These are phyloP conservation scores for Talaromyces nanjingensis DNA, from an alignment of 495 filamentous ascomycete genomes.

Conservation along the genomic window DNA sequence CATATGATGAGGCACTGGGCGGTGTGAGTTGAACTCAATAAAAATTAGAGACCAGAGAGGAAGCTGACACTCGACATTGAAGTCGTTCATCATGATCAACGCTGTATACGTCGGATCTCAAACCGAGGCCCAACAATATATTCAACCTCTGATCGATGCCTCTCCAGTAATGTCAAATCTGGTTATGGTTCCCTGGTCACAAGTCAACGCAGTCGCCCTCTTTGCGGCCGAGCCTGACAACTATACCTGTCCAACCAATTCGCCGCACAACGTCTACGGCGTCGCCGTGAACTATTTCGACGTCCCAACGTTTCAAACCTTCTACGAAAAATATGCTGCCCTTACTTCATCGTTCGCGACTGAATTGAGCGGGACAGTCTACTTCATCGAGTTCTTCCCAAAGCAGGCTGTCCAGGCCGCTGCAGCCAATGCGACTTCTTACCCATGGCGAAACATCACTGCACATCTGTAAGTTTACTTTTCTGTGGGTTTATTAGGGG, in stretches of 20 bases:
- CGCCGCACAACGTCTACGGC: not conserved
- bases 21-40: not conserved
- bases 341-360: not conserved
- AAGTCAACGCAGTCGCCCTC: not conserved
- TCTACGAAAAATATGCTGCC: too few relatives aligned
- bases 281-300: not conserved
- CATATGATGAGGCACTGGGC: too few relatives aligned
- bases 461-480: too few relatives aligned
- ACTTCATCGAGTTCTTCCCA: constrained; percentile 1
- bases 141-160: constrained; percentile 1
- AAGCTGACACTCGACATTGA: too few relatives aligned
- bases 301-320: not conserved
- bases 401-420: not conserved
- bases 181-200: not conserved
- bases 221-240: not conserved
- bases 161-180: not conserved
- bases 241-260: not conserved
- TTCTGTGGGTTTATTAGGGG: too few relatives aligned
- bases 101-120: constrained; percentile 2
- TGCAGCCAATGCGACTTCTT: not conserved
- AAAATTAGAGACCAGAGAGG: not conserved
- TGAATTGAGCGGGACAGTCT: not conserved
- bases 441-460: too few relatives aligned
- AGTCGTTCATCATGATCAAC: constrained; percentile 2
- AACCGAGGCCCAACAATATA: not conserved